Percentiles rank a stretch among this genome's conserved stretches.
Evolutionary conservation across 306 rosid genomes (phyloP).

Genomic region (Citrullus mucosospermus): DNA sequence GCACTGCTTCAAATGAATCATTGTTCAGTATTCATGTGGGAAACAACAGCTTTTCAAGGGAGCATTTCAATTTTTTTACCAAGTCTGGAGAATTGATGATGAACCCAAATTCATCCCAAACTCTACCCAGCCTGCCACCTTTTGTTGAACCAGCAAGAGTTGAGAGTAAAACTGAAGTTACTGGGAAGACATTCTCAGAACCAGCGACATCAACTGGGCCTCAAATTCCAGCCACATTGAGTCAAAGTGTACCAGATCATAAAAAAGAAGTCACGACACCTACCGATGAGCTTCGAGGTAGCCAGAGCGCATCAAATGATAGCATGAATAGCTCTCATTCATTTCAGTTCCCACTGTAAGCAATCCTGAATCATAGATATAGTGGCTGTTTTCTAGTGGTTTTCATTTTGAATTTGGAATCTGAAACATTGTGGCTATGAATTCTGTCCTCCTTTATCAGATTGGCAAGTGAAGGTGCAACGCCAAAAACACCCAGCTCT

Average conservation of each 20-base stretch:
- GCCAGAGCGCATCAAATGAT: background rate
- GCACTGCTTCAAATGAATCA: slow-evolving; percentile 14
- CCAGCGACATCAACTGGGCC: background rate
- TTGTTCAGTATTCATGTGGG: slow-evolving; percentile 16
- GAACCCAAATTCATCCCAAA: background rate
- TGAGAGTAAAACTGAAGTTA: background rate
- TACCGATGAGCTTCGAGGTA: background rate
- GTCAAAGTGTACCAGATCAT: background rate
- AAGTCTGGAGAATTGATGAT: slow-evolving; percentile 9
- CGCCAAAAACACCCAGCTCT: background rate
- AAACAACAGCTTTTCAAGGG: slow-evolving; percentile 14
- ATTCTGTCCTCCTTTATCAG: background rate
- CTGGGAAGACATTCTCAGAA: background rate
- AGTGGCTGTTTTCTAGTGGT: background rate
- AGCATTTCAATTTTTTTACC: slow-evolving; percentile 1
- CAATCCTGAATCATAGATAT: background rate
- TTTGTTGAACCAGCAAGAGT: background rate
- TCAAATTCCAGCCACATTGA: background rate
- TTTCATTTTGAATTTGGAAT: background rate
- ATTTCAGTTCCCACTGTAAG: slow-evolving; percentile 14
- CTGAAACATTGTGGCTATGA: background rate
- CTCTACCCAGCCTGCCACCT: background rate
- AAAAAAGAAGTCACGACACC: background rate
- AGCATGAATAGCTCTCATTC: slow-evolving; percentile 12
- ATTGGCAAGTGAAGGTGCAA: background rate